phyloP scores from a whole-genome alignment of 1,284 basidiomycete species.

The Boletellus deceptivus region DNA sequence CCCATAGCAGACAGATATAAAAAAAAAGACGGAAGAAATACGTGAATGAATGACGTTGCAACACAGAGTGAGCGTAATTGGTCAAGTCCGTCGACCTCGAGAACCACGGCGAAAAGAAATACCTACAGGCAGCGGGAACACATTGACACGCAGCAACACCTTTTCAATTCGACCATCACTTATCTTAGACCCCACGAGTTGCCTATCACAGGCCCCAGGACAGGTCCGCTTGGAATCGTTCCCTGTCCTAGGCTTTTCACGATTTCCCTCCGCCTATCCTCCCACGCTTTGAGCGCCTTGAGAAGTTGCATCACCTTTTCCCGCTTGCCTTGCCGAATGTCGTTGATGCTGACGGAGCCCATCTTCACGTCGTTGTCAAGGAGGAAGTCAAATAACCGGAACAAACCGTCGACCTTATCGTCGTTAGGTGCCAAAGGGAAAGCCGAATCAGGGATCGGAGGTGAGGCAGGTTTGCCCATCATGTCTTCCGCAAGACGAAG shows the following conservation, averaged over 20 bases:
- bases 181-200: conserved; percentile 3
- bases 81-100: conserved; percentile 10
- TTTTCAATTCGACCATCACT: neutral
- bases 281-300: conserved; percentile 73
- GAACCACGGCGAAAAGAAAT: conserved; percentile 3
- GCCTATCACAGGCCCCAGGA: conserved; percentile 11
- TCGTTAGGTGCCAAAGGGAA: conserved; percentile 69
- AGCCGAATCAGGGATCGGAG: conserved; percentile 73
- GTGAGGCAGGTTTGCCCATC: conserved; percentile 63
- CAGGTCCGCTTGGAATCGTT: conserved; percentile 27
- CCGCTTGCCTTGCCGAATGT: conserved; percentile 75
- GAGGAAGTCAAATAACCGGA: conserved; percentile 85
- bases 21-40: conserved; percentile 6
- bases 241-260: conserved; percentile 51
- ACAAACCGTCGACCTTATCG: conserved; percentile 85
- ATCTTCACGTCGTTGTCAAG: conserved; percentile 87
- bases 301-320: conserved; percentile 79
- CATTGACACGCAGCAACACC: neutral
- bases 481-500: conserved; percentile 76
- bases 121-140: neutral
- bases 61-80: conserved; percentile 22
- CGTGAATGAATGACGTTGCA: conserved; percentile 8
- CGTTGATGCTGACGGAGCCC: conserved; percentile 87
- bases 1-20: conserved; percentile 2
- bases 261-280: conserved; percentile 63